Evolutionary conservation across 2,329 filamentous ascomycete species (phyloP).

Genomic region (Colletotrichum sublineola): DNA sequence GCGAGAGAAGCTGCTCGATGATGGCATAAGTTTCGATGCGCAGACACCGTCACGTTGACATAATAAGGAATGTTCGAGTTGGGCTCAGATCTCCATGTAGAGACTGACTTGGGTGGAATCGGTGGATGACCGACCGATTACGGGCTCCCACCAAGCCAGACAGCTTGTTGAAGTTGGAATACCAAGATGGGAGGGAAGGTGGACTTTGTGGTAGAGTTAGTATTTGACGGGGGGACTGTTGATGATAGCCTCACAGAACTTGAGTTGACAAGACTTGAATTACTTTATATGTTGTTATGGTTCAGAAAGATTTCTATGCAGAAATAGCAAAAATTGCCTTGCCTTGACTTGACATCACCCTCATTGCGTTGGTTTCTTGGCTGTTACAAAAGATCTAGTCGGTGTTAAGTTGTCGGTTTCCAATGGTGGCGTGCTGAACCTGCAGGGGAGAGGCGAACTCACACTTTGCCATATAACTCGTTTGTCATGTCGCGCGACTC

Average conservation of each 20-base stretch:
- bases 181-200: too few species aligned
- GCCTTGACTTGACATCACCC: not conserved
- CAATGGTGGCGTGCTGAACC: too few species aligned
- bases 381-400: conserved; percentile 38
- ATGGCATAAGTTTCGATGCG: conserved; percentile 4
- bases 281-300: conserved; percentile 4
- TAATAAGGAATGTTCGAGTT: conserved; percentile 16
- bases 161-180: not conserved
- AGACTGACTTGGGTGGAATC: conserved; percentile 6
- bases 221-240: not conserved
- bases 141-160: not conserved
- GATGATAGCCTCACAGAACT: too few species aligned
- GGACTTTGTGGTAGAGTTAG: not conserved
- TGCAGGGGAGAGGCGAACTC: conserved; percentile 37
- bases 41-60: conserved; percentile 5
- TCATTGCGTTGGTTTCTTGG: conserved; percentile 38
- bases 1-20: not conserved
- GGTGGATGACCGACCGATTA: conserved; percentile 8
- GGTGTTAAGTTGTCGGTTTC: not conserved
- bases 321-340: not conserved
- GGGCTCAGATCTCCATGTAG: not conserved
- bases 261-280: not conserved
- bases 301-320: not conserved
- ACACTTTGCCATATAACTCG: conserved; percentile 51
- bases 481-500: conserved; percentile 50